phyloP scores from a whole-genome alignment of 164 flowering plant genomes.

The Umbilicus rupestris region DNA sequence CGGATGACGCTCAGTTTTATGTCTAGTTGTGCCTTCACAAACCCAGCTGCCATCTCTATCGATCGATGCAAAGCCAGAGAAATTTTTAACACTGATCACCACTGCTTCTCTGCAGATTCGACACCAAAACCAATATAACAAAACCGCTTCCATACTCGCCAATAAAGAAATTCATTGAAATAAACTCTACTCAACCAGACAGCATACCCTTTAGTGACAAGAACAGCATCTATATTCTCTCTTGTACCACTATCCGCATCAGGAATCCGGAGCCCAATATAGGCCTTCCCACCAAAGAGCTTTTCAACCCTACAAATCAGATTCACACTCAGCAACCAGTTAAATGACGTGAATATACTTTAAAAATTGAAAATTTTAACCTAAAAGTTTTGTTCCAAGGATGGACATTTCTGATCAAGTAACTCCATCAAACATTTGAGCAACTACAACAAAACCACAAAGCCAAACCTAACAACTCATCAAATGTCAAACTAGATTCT shows the following conservation, averaged over 20 bases:
- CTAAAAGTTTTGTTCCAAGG: background rate
- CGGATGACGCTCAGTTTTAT: slow-evolving; percentile 35
- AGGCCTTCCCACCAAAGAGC: slow-evolving; percentile 72
- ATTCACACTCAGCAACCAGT: background rate
- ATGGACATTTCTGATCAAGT: background rate
- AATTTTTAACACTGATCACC: slow-evolving; percentile 62
- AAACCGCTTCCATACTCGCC: background rate
- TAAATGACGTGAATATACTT: background rate
- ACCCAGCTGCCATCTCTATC: slow-evolving; percentile 68
- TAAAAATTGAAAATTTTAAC: background rate
- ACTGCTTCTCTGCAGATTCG: slow-evolving; percentile 43
- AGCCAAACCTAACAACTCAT: background rate
- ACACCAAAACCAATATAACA: too few relatives aligned
- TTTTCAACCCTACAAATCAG: slow-evolving; percentile 45
- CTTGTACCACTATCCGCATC: slow-evolving; percentile 64
- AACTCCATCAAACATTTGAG: background rate
- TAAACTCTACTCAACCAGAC: background rate
- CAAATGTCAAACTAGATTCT: background rate
- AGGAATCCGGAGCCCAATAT: slow-evolving; percentile 77
- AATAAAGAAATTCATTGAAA: background rate
- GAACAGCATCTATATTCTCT: slow-evolving; percentile 61
- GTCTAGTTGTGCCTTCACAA: slow-evolving; percentile 25
- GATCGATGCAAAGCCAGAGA: slow-evolving; percentile 45
- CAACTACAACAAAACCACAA: background rate
- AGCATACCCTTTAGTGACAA: slow-evolving; percentile 50